Evolutionary conservation across 345 rosid genomes (phyloP), one percentile per base, ranked within the genome.

Genomic region (Nasturtium officinale): DNA sequence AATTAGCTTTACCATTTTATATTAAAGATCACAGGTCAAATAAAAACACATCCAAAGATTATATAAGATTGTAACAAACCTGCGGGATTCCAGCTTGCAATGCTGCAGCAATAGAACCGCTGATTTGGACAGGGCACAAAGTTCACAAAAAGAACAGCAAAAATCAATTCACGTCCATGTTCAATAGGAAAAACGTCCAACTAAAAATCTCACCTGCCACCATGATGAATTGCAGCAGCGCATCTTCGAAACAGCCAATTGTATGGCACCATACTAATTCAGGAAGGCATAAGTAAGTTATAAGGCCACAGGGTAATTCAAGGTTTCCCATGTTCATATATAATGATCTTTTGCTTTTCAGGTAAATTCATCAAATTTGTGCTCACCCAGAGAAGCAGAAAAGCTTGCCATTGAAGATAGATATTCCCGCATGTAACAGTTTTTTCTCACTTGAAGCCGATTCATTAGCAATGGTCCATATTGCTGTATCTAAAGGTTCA

Each of bases 31-130:
- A 18, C 26, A 54, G 16, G 10, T 23, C 46, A 63, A 6, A 32
- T 32, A 16, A 26, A 73, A 30, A 54, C 37, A 73, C 6, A n/a
- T 38, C 43, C 38, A 33, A 71, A 11, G 9, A 35, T 23, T 0
- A 50, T 12, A 28, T 13, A 72, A 51, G 9, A 13, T 42, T 20
- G 23, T 38, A 64, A 79, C 81, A 42, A 67, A 90, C 98, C 97
- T 92, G 96, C 3, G 96, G 91, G 65, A 86, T 84, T 72, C 96
- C 97, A 18, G 86, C 89, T 51, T 81, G 75, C 37, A 93, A 85
- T 33, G 97, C 98, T 17, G 98, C 96, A 33, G 97, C 92, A 26
- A 91, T 87, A 47, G 98, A 90, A 71, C 98, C 97, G 38, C 98
- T 90, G 64, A 33, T 73, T 70, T 46, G 20, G 72, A 70, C 32